These are phyloP conservation scores for Rosa lucieae DNA, from an alignment of 306 rosid species.

Conservation along the genomic window DNA sequence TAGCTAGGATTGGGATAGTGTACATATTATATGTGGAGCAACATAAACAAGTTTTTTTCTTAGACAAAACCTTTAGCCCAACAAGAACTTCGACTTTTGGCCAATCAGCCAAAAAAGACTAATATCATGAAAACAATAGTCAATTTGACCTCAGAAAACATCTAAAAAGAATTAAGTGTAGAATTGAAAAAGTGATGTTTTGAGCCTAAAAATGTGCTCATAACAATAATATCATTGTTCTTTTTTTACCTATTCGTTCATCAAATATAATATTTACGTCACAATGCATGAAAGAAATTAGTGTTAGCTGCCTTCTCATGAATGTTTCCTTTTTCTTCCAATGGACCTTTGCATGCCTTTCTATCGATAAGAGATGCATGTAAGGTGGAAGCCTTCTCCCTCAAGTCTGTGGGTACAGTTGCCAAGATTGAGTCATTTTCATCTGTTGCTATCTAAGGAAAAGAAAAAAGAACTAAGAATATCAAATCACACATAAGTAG, in stretches of 20 bases:
- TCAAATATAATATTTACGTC: not conserved
- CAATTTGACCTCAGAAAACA: not conserved
- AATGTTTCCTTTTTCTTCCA: conserved; percentile 14
- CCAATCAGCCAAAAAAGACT: conserved; percentile 6
- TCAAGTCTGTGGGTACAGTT: conserved; percentile 63
- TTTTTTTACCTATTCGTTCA: not conserved
- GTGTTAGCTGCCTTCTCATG: conserved; percentile 7
- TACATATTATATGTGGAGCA: not conserved
- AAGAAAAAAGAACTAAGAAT: conserved; percentile 14
- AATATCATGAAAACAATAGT: not conserved
- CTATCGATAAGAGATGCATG: conserved; percentile 67
- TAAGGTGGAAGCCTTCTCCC: conserved; percentile 65
- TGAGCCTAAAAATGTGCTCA: not conserved
- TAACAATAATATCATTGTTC: not conserved
- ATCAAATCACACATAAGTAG: not conserved
- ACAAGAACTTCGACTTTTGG: conserved; percentile 19
- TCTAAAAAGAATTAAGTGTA: too few relatives aligned
- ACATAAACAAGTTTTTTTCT: not conserved
- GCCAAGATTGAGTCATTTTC: conserved; percentile 77
- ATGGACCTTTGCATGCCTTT: conserved; percentile 51
- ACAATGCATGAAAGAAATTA: not conserved
- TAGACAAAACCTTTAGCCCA: not conserved
- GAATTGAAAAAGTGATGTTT: not conserved
- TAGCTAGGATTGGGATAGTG: not conserved
- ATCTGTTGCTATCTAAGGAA: conserved; percentile 60